Evolutionary conservation across 257 asterid genomes (phyloP), one percentile per base, ranked within the genome.

Genomic region (Solanum dulcamara): DNA sequence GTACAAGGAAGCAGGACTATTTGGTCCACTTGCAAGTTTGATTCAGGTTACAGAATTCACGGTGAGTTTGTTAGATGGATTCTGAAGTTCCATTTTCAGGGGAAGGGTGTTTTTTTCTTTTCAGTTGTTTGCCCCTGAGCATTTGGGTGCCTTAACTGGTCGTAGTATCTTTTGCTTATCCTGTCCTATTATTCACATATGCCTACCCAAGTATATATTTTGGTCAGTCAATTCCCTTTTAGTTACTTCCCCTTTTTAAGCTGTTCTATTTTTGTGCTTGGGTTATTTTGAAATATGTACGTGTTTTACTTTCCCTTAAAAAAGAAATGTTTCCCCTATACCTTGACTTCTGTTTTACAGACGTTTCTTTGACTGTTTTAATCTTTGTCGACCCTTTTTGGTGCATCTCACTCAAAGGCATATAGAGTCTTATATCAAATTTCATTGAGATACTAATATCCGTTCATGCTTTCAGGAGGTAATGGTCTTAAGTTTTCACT

Each of bases 11-110:
- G 98, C 98, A 18, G 99, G 99, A 80, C 85, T 96, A 88, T 93
- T 96, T 79, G 99, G 95, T 77, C 50, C 88, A 68, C 93, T 96
- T 85, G 91, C 94, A 33, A 89, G 86, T 87, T 90, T 96, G 53
- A 91, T 96, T 85, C 93, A 94, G 92, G 99, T 92, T 84, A 93
- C 99, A 7, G 99, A 96, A 94, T 96, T 96, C 87, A 96, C 99
- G 75, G 99, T 96, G 64, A 91, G 98, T 92, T 62, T 74, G 24
- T 85, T n/a, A 37, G 80, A 53, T 51, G 48, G 18, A 30, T 77
- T 79, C 62, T 20, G 35, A 60, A 17, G 57, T 82, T 9, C 64
- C 59, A 42, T 60, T 50, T 46, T 72, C 9, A 1, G 35, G 35
- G 53, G 30, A 12, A 12, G 11, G 80, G 32, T 70, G 50, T 11